Base-by-base conservation (phyloP, 2,329 filamentous ascomycete genomes). In the Fusarium sp. region DNA sequence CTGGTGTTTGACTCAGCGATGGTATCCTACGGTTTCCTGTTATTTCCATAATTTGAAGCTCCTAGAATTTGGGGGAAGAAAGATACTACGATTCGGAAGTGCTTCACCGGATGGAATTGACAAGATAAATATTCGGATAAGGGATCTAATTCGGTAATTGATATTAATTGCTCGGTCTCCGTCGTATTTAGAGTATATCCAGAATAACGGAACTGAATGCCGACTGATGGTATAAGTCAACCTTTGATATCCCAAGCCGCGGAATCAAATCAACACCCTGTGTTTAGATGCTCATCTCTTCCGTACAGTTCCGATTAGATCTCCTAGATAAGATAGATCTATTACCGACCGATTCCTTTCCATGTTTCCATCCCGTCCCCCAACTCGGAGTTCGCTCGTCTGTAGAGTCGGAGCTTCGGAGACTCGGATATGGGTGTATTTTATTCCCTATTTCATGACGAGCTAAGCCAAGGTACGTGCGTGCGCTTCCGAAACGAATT, bases 321-420 rank as follows among this genome's bases (percentile, higher is more conserved):
- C 26, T 10, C 14, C 28, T 10, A n/a, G 31, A 47, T 28, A 13
- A 46, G 57, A 53, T 50, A 47, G 33, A 55, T 44, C 11, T 26
- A 39, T 19, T 49, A 43, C 57, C 59, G 50, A 54, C 34, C 38
- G n/a, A 51, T 69, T 47, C 26, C 56, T 64, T 61, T 71, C 62
- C 68, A 45, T 72, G 45, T 57, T 52, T 66, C 70, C 59, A 45
- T 62, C 34, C 6, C 15, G 33, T 40, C 26, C 63, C 51, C 44
- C 19, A 8, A 46, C 54, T 68, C 66, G 66, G 66, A 66, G 33
- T 19, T 65, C 33, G 40, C 38, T 51, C 38, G 36, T 31, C 28
- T 28, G n/a, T 33, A 46, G 45, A 46, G 7, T 73, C 71, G 71
- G 71, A 73, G 68, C 40, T 68, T 73, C 71, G 71, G 71, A 73